Percentiles rank a stretch among this genome's conserved stretches.
phyloP scores from a whole-genome alignment of 192 early-diverging fungal species.

The Piromyces finnis region DNA sequence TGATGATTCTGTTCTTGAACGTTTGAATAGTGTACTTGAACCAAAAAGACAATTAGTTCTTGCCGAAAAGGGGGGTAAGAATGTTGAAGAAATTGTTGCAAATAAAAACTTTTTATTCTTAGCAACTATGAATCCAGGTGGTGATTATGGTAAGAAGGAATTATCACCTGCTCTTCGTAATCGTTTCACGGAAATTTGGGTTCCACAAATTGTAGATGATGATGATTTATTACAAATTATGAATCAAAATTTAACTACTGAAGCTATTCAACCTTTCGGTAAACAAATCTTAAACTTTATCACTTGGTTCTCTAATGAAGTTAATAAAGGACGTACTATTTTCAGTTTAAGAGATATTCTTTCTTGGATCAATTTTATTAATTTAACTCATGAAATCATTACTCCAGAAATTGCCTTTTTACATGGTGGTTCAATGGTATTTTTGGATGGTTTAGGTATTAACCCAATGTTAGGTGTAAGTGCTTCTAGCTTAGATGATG shows the following conservation, averaged over 20 bases:
- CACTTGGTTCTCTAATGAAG: conserved; percentile 46
- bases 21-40: conserved; percentile 87
- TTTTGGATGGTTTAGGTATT: conserved; percentile 81
- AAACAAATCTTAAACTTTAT: conserved; percentile 63
- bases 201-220: conserved; percentile 59
- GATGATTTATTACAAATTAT: conserved; percentile 48
- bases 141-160: conserved; percentile 98
- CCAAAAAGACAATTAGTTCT: conserved; percentile 65
- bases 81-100: conserved; percentile 50
- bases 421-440: conserved; percentile 78
- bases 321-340: conserved; percentile 23
- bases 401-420: conserved; percentile 34
- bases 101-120: conserved; percentile 67
- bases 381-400: conserved; percentile 23
- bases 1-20: conserved; percentile 93
- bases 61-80: conserved; percentile 71
- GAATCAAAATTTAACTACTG: conserved; percentile 4
- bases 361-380: conserved; percentile 79
- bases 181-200: conserved; percentile 97
- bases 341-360: conserved; percentile 82
- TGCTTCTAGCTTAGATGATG: conserved; percentile 7
- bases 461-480: conserved; percentile 44
- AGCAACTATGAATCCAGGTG: conserved; percentile 98
- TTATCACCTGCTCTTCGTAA: conserved; percentile 91
- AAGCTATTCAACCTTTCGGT: conserved; percentile 13